Conservation (phyloP, 2,329 filamentous ascomycete genomes). For the Pseudofabraea citricarpa region DNA sequence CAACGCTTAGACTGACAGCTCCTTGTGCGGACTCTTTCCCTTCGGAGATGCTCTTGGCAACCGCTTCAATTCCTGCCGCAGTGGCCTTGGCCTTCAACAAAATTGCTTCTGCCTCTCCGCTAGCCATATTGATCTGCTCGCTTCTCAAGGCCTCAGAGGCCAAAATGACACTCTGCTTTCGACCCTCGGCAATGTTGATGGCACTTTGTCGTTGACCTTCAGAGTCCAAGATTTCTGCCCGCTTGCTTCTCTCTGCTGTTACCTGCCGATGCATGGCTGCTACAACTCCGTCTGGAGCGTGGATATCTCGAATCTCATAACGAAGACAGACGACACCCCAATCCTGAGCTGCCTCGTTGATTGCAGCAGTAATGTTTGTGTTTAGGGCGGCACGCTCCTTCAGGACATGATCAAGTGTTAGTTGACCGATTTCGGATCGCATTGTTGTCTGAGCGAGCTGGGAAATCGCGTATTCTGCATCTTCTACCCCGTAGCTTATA, state of each 20-base stretch:
- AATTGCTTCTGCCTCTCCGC: slow-evolving; percentile 93
- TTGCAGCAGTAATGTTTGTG: slow-evolving; percentile 96
- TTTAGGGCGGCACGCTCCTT: slow-evolving; percentile 96
- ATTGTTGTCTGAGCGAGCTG: slow-evolving; percentile 98
- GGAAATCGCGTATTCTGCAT: slow-evolving; percentile 97
- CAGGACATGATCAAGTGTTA: slow-evolving; percentile 93
- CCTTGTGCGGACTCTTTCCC: slow-evolving; percentile 73
- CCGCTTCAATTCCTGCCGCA: slow-evolving; percentile 80
- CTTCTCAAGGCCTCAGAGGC: slow-evolving; percentile 86
- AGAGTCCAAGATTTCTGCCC: slow-evolving; percentile 94
- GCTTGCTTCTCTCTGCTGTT: slow-evolving; percentile 93
- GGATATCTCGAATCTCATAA: slow-evolving; percentile 98
- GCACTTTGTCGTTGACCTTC: slow-evolving; percentile 96
- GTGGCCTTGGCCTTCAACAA: slow-evolving; percentile 80
- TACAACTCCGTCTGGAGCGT: slow-evolving; percentile 88
- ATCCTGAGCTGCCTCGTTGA: slow-evolving; percentile 94
- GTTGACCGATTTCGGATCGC: slow-evolving; percentile 95
- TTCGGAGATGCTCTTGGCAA: slow-evolving; percentile 68
- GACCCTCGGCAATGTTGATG: slow-evolving; percentile 97
- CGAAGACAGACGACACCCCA: slow-evolving; percentile 96
- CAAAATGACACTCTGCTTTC: slow-evolving; percentile 94
- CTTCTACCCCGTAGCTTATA: slow-evolving; percentile 88
- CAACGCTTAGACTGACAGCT: slow-evolving; percentile 81
- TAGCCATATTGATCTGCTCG: slow-evolving; percentile 89
- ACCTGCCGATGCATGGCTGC: slow-evolving; percentile 98